Percentiles rank a stretch among this genome's conserved stretches.
Conservation (phyloP, 345 rosid species). For the Pugionium dolabratum region DNA sequence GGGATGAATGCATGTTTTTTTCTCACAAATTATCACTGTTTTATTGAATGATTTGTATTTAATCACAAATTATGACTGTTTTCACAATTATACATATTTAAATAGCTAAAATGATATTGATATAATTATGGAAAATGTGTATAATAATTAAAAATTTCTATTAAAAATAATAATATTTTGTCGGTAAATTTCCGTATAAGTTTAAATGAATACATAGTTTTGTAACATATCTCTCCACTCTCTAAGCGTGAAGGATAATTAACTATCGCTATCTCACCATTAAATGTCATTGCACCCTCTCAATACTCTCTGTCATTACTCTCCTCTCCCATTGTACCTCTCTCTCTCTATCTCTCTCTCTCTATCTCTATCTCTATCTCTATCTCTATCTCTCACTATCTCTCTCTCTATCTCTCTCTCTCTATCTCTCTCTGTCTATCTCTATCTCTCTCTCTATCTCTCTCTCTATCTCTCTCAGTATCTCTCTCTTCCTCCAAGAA, state of each 20-base stretch:
- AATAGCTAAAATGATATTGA: too few relatives aligned
- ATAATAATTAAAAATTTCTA: too few relatives aligned
- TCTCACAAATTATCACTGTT: conserved; percentile 6
- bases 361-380: neutral
- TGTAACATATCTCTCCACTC: conserved; percentile 11
- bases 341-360: conserved; percentile 7
- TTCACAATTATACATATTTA: too few relatives aligned
- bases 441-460: conserved; percentile 21
- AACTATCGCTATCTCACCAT: conserved; percentile 43
- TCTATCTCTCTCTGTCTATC: conserved; percentile 15
- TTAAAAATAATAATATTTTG: too few relatives aligned
- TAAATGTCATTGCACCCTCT: conserved; percentile 41
- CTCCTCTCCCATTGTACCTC: conserved; percentile 14
- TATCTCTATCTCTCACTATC: too few relatives aligned
- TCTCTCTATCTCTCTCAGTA: conserved; percentile 1
- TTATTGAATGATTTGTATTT: conserved; percentile 3
- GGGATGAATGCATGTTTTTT: neutral
- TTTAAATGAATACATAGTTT: conserved; percentile 1
- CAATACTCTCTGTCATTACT: conserved; percentile 38
- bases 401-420: too few relatives aligned
- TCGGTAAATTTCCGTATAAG: neutral
- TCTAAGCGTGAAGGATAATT: conserved; percentile 38
- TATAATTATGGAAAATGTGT: too few relatives aligned
- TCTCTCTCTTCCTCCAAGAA: conserved; percentile 24
- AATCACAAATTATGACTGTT: too few relatives aligned